Percentiles rank a stretch among this genome's conserved stretches.
Conservation (phyloP, 306 rosid genomes). For the Ziziphus jujuba region DNA sequence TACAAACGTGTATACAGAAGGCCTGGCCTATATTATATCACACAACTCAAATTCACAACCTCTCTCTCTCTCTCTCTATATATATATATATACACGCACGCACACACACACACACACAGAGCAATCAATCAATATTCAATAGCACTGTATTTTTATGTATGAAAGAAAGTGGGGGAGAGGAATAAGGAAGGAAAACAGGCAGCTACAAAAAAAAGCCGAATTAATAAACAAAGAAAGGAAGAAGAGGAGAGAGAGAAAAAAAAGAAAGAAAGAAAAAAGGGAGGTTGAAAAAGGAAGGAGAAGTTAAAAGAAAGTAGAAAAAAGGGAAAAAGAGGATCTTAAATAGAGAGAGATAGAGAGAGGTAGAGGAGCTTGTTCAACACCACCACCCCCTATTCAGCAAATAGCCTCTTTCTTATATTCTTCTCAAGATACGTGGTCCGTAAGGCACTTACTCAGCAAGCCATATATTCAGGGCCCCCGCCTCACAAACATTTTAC, state of each 20-base stretch:
- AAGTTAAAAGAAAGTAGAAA: slow-evolving; percentile 45
- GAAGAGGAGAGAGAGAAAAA: slow-evolving; percentile 6
- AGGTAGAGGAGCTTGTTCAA: slow-evolving; percentile 43
- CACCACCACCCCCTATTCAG: not conserved
- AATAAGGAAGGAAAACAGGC: not conserved
- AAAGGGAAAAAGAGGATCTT: slow-evolving; percentile 32
- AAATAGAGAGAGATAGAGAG: no score
- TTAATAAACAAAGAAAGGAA: not conserved
- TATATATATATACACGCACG: no score
- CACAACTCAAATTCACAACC: no score
- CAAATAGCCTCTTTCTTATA: not conserved
- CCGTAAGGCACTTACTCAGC: slow-evolving; percentile 62
- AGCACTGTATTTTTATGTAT: not conserved
- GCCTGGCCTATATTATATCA: no score
- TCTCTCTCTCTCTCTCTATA: no score
- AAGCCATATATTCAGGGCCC: slow-evolving; percentile 42
- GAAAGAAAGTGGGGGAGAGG: no score
- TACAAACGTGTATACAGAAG: no score
- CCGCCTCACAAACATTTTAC: not conserved
- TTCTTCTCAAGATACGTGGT: slow-evolving; percentile 59
- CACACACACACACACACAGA: no score
- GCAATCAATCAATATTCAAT: no score
- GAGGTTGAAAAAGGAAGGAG: slow-evolving; percentile 6
- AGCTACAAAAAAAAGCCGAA: not conserved
- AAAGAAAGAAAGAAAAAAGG: not conserved